Evolutionary conservation across 2,329 filamentous ascomycete species (phyloP).

Genomic region (Phyllosticta citriasiana): DNA sequence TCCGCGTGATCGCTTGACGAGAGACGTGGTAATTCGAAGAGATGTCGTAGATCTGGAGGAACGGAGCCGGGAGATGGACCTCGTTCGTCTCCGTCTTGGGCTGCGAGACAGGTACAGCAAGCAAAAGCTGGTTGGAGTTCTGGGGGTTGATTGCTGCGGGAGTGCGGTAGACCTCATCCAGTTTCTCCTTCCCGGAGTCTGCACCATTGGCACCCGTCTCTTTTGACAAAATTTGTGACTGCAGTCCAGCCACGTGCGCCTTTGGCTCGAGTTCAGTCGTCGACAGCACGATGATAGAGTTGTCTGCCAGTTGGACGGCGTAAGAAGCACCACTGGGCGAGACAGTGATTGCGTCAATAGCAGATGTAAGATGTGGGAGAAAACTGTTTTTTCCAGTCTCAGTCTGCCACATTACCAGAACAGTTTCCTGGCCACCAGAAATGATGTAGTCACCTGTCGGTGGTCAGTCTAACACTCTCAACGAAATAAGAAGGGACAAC

Average conservation of each 20-base stretch:
- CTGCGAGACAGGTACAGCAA: conserved; percentile 44
- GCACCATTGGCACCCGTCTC: not conserved
- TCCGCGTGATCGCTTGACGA: conserved; percentile 82
- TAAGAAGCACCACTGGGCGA: conserved; percentile 74
- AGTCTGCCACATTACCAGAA: conserved; percentile 85
- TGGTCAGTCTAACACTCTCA: conserved; percentile 2
- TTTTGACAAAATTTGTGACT: conserved; percentile 31
- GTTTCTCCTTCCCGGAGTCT: conserved; percentile 4
- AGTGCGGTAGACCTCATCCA: conserved; percentile 19
- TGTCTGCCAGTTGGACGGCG: conserved; percentile 77
- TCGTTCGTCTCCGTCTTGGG: conserved; percentile 23
- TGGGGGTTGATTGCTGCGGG: conserved; percentile 33
- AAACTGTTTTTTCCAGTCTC: conserved; percentile 75
- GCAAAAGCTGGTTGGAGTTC: conserved; percentile 31
- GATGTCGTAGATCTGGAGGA: conserved; percentile 82
- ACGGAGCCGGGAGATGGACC: conserved; percentile 40
- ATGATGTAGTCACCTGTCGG: conserved; percentile 75
- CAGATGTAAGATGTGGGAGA: conserved; percentile 80
- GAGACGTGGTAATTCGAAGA: conserved; percentile 64
- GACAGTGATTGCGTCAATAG: conserved; percentile 74
- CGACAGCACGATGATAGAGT: conserved; percentile 81
- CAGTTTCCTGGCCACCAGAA: conserved; percentile 83
- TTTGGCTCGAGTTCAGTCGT: conserved; percentile 81
- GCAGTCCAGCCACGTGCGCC: conserved; percentile 74
- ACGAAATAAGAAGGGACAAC: conserved; percentile 15